Conservation (phyloP, 257 asterid species). For the Mentha longifolia region DNA sequence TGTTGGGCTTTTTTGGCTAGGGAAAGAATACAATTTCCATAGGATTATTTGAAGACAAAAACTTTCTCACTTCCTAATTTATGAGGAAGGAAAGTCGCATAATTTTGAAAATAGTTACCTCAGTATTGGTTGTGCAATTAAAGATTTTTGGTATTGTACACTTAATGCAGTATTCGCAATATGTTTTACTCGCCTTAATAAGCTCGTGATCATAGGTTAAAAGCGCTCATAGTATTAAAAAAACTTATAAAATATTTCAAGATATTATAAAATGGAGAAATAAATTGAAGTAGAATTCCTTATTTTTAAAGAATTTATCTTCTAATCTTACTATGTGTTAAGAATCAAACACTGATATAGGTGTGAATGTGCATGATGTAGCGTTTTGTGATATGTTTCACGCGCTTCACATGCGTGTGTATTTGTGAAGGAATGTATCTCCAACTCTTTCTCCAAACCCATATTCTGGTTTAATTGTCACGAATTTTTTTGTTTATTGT, state of each 20-base stretch:
- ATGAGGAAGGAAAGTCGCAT: neutral
- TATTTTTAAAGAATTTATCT: no score
- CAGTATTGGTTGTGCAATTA: neutral
- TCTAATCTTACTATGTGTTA: no score
- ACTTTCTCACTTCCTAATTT: slow-evolving; percentile 1
- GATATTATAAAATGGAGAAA: no score
- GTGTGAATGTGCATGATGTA: no score
- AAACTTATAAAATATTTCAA: no score
- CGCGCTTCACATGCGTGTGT: neutral
- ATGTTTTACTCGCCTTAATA: neutral
- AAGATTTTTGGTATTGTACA: neutral
- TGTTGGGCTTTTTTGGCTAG: neutral
- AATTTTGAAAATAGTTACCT: neutral
- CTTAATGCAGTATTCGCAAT: no score
- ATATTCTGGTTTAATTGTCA: no score
- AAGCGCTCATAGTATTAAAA: no score
- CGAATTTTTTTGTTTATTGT: no score
- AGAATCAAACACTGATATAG: no score
- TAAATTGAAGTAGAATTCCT: no score
- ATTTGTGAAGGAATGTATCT: neutral
- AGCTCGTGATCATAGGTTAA: neutral
- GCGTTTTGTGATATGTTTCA: neutral
- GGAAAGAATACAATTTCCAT: neutral
- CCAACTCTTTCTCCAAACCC: no score
- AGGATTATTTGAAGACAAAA: neutral